Evolutionary conservation across 2,329 filamentous ascomycete species (phyloP), one percentile per base, ranked within the genome.

Genomic region (Hypoxylon sp.): DNA sequence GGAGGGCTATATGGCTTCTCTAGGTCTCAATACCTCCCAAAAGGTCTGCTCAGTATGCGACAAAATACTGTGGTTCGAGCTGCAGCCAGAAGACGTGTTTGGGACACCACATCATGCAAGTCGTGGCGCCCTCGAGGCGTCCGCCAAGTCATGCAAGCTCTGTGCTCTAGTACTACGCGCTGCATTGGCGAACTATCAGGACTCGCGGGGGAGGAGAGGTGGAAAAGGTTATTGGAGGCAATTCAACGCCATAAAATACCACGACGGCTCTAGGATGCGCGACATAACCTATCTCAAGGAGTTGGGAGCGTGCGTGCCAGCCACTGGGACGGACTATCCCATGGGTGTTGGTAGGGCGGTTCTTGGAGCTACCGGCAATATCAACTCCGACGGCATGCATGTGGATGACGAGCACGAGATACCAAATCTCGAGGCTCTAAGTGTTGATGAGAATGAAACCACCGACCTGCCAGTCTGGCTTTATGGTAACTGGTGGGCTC

Each of bases 221-320:
- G 42, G 53, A 22, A 66, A 60, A 30, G 62, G 49, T 1, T 69
- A 66, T n/a, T 66, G 58, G 62, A 66, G 58, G 13, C 62, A 63
- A 33, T 66, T 63, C 49, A 63, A 62, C 14, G 48, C 46, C 30
- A 53, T 63, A 44, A 51, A 66, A 30, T 66, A 69, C 20, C 48
- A 66, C 25, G 49, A 60, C 31, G 58, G 57, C 33, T 22, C 58
- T 0, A 37, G 31, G 11, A 35, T 63, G 44, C 35, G 54, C 46
- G 30, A 57, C 20, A 44, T 66, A 6, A 64, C 59, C 8, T 63
- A 59, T 13, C 33, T 58, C 10, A 66, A 66, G 57, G 53, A 57
- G 31, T 40, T 61, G 11, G 54, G 51, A 10, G 20, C 44, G 14
- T 61, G 44, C 20, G 13, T 68, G 53, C 61, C 61, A 4, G 57